Evolutionary conservation across 2,329 filamentous ascomycete species (phyloP).

Genomic region (Paracoccidioides brasiliensis): DNA sequence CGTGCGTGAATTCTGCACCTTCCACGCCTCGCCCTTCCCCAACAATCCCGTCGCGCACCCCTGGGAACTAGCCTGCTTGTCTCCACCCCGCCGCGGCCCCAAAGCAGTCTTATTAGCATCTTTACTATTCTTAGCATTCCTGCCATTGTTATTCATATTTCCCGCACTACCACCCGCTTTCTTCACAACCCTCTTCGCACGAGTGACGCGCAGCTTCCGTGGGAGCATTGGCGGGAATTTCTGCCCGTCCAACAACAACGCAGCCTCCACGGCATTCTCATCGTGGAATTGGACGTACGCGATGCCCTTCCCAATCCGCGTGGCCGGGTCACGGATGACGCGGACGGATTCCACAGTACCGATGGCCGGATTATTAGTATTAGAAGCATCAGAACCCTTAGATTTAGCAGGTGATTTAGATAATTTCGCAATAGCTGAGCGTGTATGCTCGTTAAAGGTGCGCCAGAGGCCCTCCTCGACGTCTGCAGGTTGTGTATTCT

Average conservation of each 20-base stretch:
- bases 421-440: background rate
- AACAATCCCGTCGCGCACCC: slow-evolving; percentile 28
- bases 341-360: slow-evolving; percentile 87
- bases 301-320: slow-evolving; percentile 89
- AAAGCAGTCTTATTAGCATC: slow-evolving; percentile 6
- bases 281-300: slow-evolving; percentile 97
- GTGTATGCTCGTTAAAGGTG: slow-evolving; percentile 27
- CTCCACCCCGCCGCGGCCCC: slow-evolving; percentile 14
- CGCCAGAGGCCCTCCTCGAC: slow-evolving; percentile 65
- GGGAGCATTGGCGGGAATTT: slow-evolving; percentile 93
- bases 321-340: slow-evolving; percentile 77
- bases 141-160: slow-evolving; percentile 8
- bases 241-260: slow-evolving; percentile 75
- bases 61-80: slow-evolving; percentile 21
- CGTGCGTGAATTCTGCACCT: slow-evolving; percentile 17
- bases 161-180: slow-evolving; percentile 24
- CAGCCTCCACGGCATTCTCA: slow-evolving; percentile 77
- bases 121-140: slow-evolving; percentile 4
- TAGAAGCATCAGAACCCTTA: background rate
- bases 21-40: slow-evolving; percentile 27
- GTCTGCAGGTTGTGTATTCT: slow-evolving; percentile 60
- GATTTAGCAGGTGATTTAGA: background rate
- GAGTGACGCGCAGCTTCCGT: slow-evolving; percentile 67
- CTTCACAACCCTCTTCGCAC: slow-evolving; percentile 50
- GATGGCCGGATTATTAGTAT: slow-evolving; percentile 43